These are phyloP conservation scores for Penicillium frequentans DNA, from an alignment of 2,329 filamentous ascomycete species.

Conservation along the genomic window DNA sequence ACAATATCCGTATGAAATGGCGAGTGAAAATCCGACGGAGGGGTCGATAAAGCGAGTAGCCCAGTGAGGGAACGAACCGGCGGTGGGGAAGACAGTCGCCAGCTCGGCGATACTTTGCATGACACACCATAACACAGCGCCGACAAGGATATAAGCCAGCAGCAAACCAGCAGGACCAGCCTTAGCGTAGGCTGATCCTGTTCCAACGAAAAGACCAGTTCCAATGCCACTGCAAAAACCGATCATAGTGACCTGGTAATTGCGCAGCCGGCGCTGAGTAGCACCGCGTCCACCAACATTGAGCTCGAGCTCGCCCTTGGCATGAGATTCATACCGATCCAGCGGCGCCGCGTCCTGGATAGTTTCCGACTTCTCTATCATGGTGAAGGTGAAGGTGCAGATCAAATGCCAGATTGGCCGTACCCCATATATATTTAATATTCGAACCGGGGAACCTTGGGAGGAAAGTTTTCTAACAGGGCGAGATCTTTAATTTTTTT, in stretches of 20 bases:
- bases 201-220: constrained; percentile 81
- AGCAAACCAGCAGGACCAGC: constrained; percentile 76
- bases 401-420: not conserved
- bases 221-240: constrained; percentile 48
- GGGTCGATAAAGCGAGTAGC: constrained; percentile 89
- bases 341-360: constrained; percentile 13
- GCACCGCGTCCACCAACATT: constrained; percentile 35
- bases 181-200: constrained; percentile 66
- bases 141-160: constrained; percentile 61
- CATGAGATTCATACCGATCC: constrained; percentile 10
- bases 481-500: constrained; percentile 7
- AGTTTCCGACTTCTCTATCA: constrained; percentile 18
- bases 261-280: constrained; percentile 34
- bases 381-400: not conserved
- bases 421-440: not conserved
- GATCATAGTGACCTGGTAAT: constrained; percentile 36
- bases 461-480: not conserved
- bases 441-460: not conserved
- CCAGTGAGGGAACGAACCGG: constrained; percentile 87
- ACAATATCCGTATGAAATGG: constrained; percentile 73
- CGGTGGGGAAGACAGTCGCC: constrained; percentile 84
- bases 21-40: constrained; percentile 90
- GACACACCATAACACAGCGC: constrained; percentile 82
- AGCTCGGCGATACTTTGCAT: constrained; percentile 88
- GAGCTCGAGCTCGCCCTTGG: constrained; percentile 30